Evolutionary conservation across 176 grass and related monocot species (phyloP), one percentile per base, ranked within the genome.

Genomic region (Melocanna baccifera): DNA sequence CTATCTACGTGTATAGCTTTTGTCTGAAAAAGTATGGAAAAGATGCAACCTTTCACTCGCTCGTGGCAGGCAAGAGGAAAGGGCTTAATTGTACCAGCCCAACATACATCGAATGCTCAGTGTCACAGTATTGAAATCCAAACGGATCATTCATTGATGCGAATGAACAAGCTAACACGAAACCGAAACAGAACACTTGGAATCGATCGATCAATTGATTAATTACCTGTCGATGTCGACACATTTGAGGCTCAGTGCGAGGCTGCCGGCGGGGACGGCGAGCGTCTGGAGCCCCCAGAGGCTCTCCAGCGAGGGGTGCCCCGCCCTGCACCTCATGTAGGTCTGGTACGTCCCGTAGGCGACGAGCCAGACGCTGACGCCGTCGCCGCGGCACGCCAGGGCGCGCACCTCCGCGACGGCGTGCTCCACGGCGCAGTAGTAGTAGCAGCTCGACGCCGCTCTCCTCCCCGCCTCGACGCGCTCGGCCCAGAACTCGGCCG

Each of bases 251-350:
- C 89, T 96, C 45, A 96, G 61, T 6, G 73, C 68, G 75, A 96
- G 91, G 69, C 89, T 89, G 12, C 89, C 73, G 51, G 61, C 43
- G 10, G 87, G 91, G 61, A 91, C 79, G 62, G 87, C 83, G 62
- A 93, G 57, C 78, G 84, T 84, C 75, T 96, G 94, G 62, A 96
- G 76, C 0, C 69, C 89, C 94, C 91, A 96, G 20, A 96, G 62
- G 59, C 41, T 83, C 62, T 93, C 94, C 68, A 96, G 65, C 51
- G 94, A 96, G 13, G 91, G 93, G 40, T 84, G 41, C 4, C 93
- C 93, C 14, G 28, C 77, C 10, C 89, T 83, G 61, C 94, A 96
- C 78, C 76, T 80, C 62, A 89, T 91, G 85, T 96, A 91, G 23
- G 84, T 89, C 87, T 96, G 84, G 59, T 93, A 91, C 23, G 91